Conservation (phyloP, 1,284 basidiomycete genomes). For the Xerocomus nothofagi region DNA sequence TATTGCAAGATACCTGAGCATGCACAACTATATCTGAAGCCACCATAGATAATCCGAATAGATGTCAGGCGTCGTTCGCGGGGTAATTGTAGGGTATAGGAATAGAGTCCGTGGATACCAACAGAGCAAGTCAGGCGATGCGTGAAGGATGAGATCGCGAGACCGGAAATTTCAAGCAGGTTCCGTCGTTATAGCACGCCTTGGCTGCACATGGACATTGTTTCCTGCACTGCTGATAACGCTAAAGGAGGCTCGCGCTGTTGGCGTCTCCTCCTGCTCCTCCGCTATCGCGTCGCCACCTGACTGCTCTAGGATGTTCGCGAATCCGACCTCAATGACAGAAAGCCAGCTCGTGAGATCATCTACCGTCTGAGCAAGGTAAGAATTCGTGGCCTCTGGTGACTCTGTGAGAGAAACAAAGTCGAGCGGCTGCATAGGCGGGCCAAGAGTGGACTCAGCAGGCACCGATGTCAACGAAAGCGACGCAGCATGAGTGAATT, state of each 20-base stretch:
- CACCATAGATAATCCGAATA: slow-evolving; percentile 20
- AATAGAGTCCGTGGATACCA: slow-evolving; percentile 16
- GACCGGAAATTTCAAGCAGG: slow-evolving; percentile 14
- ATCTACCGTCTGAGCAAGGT: slow-evolving; percentile 76
- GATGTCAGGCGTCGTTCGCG: slow-evolving; percentile 10
- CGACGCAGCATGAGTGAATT: slow-evolving; percentile 29
- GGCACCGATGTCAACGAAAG: slow-evolving; percentile 36
- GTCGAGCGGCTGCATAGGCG: slow-evolving; percentile 66
- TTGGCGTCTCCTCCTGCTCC: slow-evolving; percentile 47
- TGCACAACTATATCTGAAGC: slow-evolving; percentile 54
- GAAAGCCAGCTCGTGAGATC: slow-evolving; percentile 82
- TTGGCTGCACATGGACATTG: slow-evolving; percentile 11
- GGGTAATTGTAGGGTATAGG: slow-evolving; percentile 16
- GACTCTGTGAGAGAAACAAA: slow-evolving; percentile 59
- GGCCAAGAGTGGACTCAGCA: slow-evolving; percentile 32
- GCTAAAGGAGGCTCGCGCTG: slow-evolving; percentile 20
- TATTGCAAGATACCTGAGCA: slow-evolving; percentile 81
- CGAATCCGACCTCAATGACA: slow-evolving; percentile 71
- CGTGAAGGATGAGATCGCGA: slow-evolving; percentile 7
- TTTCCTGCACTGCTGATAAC: slow-evolving; percentile 16
- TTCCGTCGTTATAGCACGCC: slow-evolving; percentile 18
- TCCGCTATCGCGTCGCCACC: slow-evolving; percentile 55
- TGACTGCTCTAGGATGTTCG: slow-evolving; percentile 58
- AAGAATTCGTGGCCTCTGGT: slow-evolving; percentile 65
- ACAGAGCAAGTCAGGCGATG: slow-evolving; percentile 23